Evolutionary conservation across 768 basidiomycete genomes (phyloP), one percentile per base, ranked within the genome.

Genomic region (Suillus tomentosus): DNA sequence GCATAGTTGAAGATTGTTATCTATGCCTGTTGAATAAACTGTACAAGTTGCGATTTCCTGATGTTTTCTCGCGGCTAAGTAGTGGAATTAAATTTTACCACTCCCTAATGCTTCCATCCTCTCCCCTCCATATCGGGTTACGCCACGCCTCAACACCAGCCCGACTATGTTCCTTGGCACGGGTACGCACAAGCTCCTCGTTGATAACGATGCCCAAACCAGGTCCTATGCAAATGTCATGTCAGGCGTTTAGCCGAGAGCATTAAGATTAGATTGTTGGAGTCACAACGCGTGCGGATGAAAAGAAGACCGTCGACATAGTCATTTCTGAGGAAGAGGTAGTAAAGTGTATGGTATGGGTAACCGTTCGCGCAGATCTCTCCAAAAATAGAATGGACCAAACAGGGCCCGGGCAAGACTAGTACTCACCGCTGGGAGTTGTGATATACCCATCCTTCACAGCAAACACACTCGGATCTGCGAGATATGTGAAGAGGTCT

Each of bases 181-280:
- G 64, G 19, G 76, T 71, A 43, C 79, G 66, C 13, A 91, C 85
- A 14, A 87, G 70, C 11, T 71, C 71, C 72, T 90, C 89, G 67
- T 91, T 82, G 63, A 90, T 80, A 55, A 82, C 75, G 39, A 89
- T 83, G 7, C 88, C 89, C 8, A 90, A 76, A 8, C 88, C 88
- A 13, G 84, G 81, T 0, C 80, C 87, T 83, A 66, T 36, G 60
- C 39, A 61, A 42, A 13, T 47, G 57, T 43, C 22, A n/a, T 45
- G 24, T 45, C 19, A 27, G 34, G 24, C 9, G 24, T 47, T 47
- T 13, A 39, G 22, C 14, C 27, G 43, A 24, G 22, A 24, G 22
- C 8, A 39, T 24, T 17, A 24, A 39, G 39, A 15, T 31, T 51
- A 2, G 4, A 8, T 24, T 15, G 22, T 50, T 15, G 3, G 10